Base-by-base conservation (phyloP, 345 rosid species). In the Passiflora organensis region DNA sequence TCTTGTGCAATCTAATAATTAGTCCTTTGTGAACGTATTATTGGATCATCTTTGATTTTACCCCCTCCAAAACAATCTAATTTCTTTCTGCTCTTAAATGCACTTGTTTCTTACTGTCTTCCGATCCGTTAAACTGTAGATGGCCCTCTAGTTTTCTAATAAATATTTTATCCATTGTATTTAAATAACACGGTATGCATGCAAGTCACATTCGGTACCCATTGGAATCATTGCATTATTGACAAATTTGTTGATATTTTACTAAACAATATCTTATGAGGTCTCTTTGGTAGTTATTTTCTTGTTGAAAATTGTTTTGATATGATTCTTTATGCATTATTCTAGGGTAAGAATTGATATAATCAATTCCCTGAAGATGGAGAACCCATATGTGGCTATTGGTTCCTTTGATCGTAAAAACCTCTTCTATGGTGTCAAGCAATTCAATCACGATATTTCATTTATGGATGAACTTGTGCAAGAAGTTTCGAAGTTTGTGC, bases 401-500 rank as follows among this genome's bases (percentile, higher is more conserved):
- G 82, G 78, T 24, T 73, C 82, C 38, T 77, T 77, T 62, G 82
- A 77, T 62, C 76, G 82, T 45, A 62, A 60, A 58, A 77, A 77
- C 56, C 74, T 77, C 50, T 77, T 73, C 69, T 77, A 77, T 23
- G 78, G 78, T 50, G 78, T 71, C 62, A 73, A 77, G 50, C 63
- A 56, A 43, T 51, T 67, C 48, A 71, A 59, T 44, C 70, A 49
- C 43, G 62, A 74, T 46, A 55, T 53, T 23, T 51, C 53, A 20
- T 73, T 65, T 58, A 13, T 65, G 42, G 69, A 71, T 32, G 74
- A 73, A 55, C 67, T 77, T 37, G 67, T 77, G 60, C 76, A 61
- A 47, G 82, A 77, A 64, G 51, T 77, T 57, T 70, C 74, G 38
- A 71, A 71, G 38, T 57, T 38, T 57, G 55, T 37, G 20, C 70